Evolutionary conservation across 1,139 yeast species (phyloP).

Genomic region (Blastobotrys serpentis): DNA sequence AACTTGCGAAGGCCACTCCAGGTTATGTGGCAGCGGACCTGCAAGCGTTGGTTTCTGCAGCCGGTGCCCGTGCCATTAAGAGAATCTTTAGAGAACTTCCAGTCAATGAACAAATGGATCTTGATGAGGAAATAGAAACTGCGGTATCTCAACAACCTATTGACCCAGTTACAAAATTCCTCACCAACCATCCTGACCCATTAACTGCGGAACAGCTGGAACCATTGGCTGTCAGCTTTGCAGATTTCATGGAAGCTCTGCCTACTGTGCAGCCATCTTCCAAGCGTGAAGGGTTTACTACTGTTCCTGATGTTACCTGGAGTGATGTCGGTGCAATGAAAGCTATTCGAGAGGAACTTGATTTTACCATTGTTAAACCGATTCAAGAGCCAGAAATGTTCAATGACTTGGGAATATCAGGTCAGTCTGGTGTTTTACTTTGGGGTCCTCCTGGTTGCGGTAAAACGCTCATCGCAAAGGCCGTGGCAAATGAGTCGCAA

Average conservation of each 20-base stretch:
- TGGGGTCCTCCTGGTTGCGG: constrained; percentile 99
- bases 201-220: constrained; percentile 70
- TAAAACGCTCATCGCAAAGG: constrained; percentile 89
- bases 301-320: constrained; percentile 98
- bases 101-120: constrained; percentile 22
- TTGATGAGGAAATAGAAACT: constrained; percentile 18
- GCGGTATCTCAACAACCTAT: constrained; percentile 13
- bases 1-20: constrained; percentile 88
- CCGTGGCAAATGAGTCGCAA: constrained; percentile 92
- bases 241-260: constrained; percentile 78
- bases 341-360: constrained; percentile 79
- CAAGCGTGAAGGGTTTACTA: constrained; percentile 97
- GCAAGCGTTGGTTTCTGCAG: constrained; percentile 90
- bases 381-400: constrained; percentile 89
- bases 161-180: constrained; percentile 43
- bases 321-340: constrained; percentile 87
- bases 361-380: constrained; percentile 97
- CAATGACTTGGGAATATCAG: constrained; percentile 87
- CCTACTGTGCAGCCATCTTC: constrained; percentile 98
- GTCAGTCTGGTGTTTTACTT: constrained; percentile 94
- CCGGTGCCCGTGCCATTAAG: constrained; percentile 92
- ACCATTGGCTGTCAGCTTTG: constrained; percentile 69
- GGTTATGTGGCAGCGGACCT: constrained; percentile 98
- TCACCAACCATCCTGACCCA: constrained; percentile 74
- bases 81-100: constrained; percentile 59